These are phyloP conservation scores for Penicillium goetzii DNA, from an alignment of 495 filamentous ascomycete species.

Conservation along the genomic window DNA sequence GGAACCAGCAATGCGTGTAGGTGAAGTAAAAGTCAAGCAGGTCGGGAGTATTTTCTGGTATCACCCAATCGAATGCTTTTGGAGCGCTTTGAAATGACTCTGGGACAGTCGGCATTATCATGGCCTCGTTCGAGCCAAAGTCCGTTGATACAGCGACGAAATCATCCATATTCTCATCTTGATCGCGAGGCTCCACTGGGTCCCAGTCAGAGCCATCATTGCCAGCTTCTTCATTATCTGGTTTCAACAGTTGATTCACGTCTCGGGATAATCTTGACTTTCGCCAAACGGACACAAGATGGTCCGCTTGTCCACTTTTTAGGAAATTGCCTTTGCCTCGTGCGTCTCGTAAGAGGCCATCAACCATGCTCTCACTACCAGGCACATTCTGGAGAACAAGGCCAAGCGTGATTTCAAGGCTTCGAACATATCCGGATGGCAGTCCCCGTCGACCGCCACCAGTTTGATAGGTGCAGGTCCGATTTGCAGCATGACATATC, in stretches of 20 bases:
- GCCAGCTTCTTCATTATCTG: slow-evolving; percentile 13
- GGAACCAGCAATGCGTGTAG: slow-evolving; percentile 67
- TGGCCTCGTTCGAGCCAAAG: background rate
- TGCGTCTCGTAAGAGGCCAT: slow-evolving; percentile 42
- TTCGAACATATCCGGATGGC: slow-evolving; percentile 65
- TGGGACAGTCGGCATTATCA: background rate
- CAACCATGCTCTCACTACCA: slow-evolving; percentile 36
- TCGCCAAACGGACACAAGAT: slow-evolving; percentile 24
- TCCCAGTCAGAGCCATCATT: slow-evolving; percentile 26
- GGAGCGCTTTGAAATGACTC: background rate
- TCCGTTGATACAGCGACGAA: background rate
- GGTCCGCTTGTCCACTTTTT: slow-evolving; percentile 29
- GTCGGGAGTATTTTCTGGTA: slow-evolving; percentile 27
- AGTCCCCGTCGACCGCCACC: slow-evolving; percentile 65
- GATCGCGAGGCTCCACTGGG: slow-evolving; percentile 12
- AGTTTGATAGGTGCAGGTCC: slow-evolving; percentile 60
- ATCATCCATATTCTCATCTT: slow-evolving; percentile 13
- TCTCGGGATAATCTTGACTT: slow-evolving; percentile 30
- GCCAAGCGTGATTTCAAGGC: slow-evolving; percentile 56
- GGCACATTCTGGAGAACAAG: slow-evolving; percentile 41
- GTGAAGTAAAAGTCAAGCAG: slow-evolving; percentile 66
- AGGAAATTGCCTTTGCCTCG: slow-evolving; percentile 42
- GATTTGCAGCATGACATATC: slow-evolving; percentile 55
- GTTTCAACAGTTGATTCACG: slow-evolving; percentile 22
- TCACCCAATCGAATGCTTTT: slow-evolving; percentile 4